Evolutionary conservation across 2,329 filamentous ascomycete genomes (phyloP), one percentile per base, ranked within the genome.

Genomic region (Cytospora leucostoma): DNA sequence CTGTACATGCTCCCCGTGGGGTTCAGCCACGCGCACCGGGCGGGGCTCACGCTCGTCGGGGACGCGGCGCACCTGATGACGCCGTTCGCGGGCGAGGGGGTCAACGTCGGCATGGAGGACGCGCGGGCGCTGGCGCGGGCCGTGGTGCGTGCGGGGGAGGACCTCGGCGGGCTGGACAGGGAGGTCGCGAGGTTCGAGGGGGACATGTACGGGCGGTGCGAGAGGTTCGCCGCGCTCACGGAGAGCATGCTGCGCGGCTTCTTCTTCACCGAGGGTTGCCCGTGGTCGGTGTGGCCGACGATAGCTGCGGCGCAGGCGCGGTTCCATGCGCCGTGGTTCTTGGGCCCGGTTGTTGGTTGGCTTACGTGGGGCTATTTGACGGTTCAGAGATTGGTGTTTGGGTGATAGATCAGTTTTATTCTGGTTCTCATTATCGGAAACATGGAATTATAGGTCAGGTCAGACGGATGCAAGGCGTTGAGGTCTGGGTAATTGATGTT

Each of bases 61-160:
- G 84, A 88, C 67, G 82, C 85, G 0, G 85, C 85, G 8, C 84
- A 88, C 71, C 68, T 86, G 27, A 85, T 86, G 82, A 79, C 80
- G 0, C 82, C 82, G 0, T 84, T 82, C 66, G 82, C 81, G 1
- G 85, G 85, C 6, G 84, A 85, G 63, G 85, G 85, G 2, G 84
- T 87, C 33, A 88, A 88, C 68, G 74, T 80, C 21, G 84, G 78
- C 1, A 78, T 88, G 70, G 76, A 79, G 54, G 85, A 88, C 70
- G 79, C 84, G 8, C 70, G 82, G 65, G 71, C 78, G 27, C 75
- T 88, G 21, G 80, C 79, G 0, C 70, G 74, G 35, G 75, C 76
- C 7, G 80, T 85, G 65, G 69, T 76, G 56, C 70, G 71, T 1
- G 64, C 67, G 2, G 57, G 38, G 2, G 38, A 17, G 12, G 68